Conservation (phyloP, 2,329 filamentous ascomycete genomes). For the Ramularia endophylla region DNA sequence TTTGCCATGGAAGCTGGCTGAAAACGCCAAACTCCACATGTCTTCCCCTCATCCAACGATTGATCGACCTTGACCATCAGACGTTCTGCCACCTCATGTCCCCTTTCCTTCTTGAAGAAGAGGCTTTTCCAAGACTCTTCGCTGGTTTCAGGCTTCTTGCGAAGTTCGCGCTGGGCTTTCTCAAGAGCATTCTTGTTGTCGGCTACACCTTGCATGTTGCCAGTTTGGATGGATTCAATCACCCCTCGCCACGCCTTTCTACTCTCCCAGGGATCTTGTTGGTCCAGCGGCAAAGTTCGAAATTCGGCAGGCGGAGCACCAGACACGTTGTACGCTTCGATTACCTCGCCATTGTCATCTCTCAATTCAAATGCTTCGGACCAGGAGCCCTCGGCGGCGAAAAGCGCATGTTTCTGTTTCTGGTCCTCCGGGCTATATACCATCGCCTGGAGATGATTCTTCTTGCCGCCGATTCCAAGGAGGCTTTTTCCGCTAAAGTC, state of each 20-base stretch:
- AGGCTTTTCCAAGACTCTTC: slow-evolving; percentile 35
- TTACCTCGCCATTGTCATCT: slow-evolving; percentile 29
- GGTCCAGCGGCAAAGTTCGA: slow-evolving; percentile 24
- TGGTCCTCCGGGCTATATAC: slow-evolving; percentile 31
- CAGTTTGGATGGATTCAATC: slow-evolving; percentile 32
- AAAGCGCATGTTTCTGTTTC: slow-evolving; percentile 24
- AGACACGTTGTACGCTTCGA: slow-evolving; percentile 33
- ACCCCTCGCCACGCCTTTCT: slow-evolving; percentile 39
- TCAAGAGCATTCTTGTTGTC: slow-evolving; percentile 28
- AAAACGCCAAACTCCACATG: slow-evolving; percentile 63
- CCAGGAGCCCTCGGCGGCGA: slow-evolving; percentile 38
- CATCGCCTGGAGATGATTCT: slow-evolving; percentile 37
- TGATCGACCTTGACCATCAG: slow-evolving; percentile 29
- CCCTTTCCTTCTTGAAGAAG: slow-evolving; percentile 35
- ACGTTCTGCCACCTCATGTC: slow-evolving; percentile 25
- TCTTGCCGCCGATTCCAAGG: slow-evolving; percentile 35
- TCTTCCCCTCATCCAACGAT: slow-evolving; percentile 53
- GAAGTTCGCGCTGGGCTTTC: slow-evolving; percentile 36
- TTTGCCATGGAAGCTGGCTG: slow-evolving; percentile 44
- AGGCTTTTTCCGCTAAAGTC: slow-evolving; percentile 41
- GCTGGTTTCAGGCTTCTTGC: slow-evolving; percentile 33
- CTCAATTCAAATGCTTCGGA: slow-evolving; percentile 35
- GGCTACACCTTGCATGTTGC: slow-evolving; percentile 39
- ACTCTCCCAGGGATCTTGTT: slow-evolving; percentile 43
- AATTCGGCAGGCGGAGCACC: slow-evolving; percentile 20